phyloP scores from a whole-genome alignment of 192 early-diverging fungal genomes.

The Coemansia sp. region DNA sequence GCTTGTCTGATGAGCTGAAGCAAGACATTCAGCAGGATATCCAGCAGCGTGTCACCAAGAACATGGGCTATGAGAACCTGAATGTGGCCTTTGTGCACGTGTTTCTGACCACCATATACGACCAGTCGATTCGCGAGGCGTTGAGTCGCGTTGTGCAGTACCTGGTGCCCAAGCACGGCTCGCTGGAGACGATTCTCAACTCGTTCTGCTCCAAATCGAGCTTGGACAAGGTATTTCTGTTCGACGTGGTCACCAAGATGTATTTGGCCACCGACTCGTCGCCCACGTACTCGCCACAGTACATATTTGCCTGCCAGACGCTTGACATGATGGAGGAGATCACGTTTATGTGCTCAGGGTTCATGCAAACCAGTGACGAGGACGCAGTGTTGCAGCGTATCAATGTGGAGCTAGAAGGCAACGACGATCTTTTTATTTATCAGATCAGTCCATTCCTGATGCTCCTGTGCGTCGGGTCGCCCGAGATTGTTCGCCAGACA shows the following conservation, averaged over 20 bases:
- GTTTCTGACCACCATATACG: constrained; percentile 90
- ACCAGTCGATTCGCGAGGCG: constrained; percentile 92
- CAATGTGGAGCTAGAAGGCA: constrained; percentile 22
- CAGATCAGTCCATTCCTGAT: constrained; percentile 35
- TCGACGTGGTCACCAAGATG: constrained; percentile 84
- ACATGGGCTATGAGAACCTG: constrained; percentile 70
- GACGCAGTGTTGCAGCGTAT: constrained; percentile 23
- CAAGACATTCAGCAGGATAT: constrained; percentile 95
- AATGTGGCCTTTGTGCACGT: constrained; percentile 78
- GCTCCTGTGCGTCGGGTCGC: constrained; percentile 32
- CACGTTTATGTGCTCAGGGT: constrained; percentile 60
- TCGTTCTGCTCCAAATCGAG: constrained; percentile 91
- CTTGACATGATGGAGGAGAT: constrained; percentile 91
- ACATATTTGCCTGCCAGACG: constrained; percentile 92
- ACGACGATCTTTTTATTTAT: constrained; percentile 29
- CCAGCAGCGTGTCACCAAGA: constrained; percentile 86
- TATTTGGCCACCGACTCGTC: constrained; percentile 95
- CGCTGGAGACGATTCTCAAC: constrained; percentile 87
- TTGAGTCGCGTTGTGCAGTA: constrained; percentile 92
- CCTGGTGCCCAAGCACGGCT: constrained; percentile 78
- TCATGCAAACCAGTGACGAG: constrained; percentile 14
- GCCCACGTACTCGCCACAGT: constrained; percentile 83
- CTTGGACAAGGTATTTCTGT: constrained; percentile 95
- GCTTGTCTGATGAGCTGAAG: constrained; percentile 92
- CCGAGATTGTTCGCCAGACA: constrained; percentile 25